These are phyloP conservation scores for Pseudonitzschia delicatissima DNA, from an alignment of 108 stramenopile genomes.

Conservation along the genomic window DNA sequence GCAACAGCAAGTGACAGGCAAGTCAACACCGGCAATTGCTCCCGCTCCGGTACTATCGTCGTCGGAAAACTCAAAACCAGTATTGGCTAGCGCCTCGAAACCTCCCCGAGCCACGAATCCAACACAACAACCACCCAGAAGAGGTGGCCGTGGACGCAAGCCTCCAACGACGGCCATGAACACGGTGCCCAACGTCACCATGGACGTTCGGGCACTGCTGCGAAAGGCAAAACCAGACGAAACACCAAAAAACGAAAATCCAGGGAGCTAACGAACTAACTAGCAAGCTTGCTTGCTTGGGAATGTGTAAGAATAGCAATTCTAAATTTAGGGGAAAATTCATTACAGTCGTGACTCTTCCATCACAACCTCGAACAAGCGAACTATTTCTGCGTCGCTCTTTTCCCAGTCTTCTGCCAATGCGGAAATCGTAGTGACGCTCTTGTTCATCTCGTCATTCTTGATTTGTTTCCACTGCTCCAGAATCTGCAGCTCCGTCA, in stretches of 20 bases:
- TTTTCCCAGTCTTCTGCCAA: slow-evolving; percentile 36
- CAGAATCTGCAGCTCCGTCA: slow-evolving; percentile 45
- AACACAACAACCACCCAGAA: not conserved
- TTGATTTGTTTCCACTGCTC: slow-evolving; percentile 14
- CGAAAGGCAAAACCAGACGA: slow-evolving; percentile 8
- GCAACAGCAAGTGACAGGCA: slow-evolving; percentile 8
- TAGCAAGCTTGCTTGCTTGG: no score
- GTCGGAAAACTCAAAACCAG: not conserved
- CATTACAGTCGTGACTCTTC: not conserved
- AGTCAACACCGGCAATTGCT: not conserved
- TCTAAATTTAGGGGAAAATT: no score
- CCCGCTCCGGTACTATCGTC: no score
- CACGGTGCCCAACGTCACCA: slow-evolving; percentile 65
- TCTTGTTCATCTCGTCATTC: slow-evolving; percentile 27
- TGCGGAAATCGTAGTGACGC: slow-evolving; percentile 42
- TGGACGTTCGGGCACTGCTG: slow-evolving; percentile 64
- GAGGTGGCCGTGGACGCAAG: slow-evolving; percentile 74
- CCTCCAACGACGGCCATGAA: slow-evolving; percentile 82
- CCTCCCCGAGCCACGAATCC: not conserved
- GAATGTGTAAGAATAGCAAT: not conserved
- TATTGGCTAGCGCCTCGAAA: not conserved
- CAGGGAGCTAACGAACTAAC: no score
- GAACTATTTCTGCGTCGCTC: slow-evolving; percentile 8
- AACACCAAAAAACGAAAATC: no score
- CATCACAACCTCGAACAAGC: no score